These are phyloP conservation scores for Xanthoconium stramineum DNA, from an alignment of 768 basidiomycete genomes.

Conservation along the genomic window DNA sequence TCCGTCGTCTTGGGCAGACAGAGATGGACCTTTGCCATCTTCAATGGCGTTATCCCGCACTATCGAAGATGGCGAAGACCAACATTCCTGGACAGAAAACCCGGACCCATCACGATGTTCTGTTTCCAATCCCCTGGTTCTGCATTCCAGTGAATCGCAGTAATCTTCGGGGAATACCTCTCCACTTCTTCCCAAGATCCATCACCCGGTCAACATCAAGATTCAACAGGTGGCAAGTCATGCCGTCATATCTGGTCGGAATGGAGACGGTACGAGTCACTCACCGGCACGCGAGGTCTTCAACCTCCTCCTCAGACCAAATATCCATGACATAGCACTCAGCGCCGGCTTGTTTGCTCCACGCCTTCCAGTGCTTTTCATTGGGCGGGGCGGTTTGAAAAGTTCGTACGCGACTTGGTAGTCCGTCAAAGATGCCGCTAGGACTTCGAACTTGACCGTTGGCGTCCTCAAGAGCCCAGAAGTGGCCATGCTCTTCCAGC, in stretches of 20 bases:
- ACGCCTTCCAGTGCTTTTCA: background rate
- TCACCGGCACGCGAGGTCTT: background rate
- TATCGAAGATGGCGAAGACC: too few relatives aligned
- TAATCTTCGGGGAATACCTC: background rate
- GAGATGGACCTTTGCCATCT: background rate
- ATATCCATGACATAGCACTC: background rate
- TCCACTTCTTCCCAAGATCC: too few relatives aligned
- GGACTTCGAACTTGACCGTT: background rate
- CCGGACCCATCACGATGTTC: fast-evolving
- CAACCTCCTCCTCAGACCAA: constrained; percentile 1
- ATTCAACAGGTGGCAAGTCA: background rate
- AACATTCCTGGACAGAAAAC: background rate
- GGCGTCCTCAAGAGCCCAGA: background rate
- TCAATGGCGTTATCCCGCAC: background rate
- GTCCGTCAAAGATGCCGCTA: fast-evolving
- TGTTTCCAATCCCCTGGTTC: fast-evolving
- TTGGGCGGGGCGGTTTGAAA: background rate
- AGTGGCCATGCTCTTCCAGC: background rate
- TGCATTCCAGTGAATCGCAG: background rate
- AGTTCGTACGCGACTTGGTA: background rate
- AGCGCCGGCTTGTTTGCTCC: background rate
- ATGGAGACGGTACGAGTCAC: background rate
- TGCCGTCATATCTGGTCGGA: background rate
- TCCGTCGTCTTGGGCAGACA: background rate
- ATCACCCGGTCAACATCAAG: too few relatives aligned